Evolutionary conservation across 768 basidiomycete genomes (phyloP), one percentile per base, ranked within the genome.

Genomic region (Mycena indigotica): DNA sequence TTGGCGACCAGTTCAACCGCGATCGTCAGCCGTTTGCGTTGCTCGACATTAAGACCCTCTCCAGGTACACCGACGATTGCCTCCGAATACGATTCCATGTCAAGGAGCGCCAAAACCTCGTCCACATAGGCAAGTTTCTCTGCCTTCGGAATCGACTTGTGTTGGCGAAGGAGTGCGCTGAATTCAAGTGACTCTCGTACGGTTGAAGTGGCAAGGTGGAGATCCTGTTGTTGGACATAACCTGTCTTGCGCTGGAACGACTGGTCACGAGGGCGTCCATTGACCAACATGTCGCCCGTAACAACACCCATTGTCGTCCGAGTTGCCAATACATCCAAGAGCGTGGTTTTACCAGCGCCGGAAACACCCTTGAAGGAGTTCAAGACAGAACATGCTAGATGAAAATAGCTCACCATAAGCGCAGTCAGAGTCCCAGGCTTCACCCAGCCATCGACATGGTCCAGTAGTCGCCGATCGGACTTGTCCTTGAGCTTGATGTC

Each of bases 1-100:
- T 80, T 80, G 56, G 81, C 78, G 29, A 78, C 80, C 4, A 83
- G 73, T 66, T 82, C 81, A 66, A 83, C 81, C 63, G 77, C 81
- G 61, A 82, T 84, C 10, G 80, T 81, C 23, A 83, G 69, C 25
- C 80, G 77, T 65, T 82, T 82, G 45, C 80, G 68, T 46, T 76
- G 77, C 56, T 77, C 74, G 56, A 77, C 75, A 51, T 71, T 73
- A 10, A 78, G 68, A 16, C 68, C 68, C 52, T 69, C 67, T 16
- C 69, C 67, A 17, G 66, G 61, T 61, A 73, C 73, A 55, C 71
- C 75, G 40, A 82, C 78, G 73, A 80, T 73, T 10, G 78, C 80
- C 55, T 79, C 78, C 15, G 80, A 79, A 23, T 78, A 72, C 69
- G 62, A 75, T 59, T 81, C 75, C 64, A 82, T 70, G 57, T 80